These are phyloP conservation scores for Herpomyces periplanetae DNA, from an alignment of 2,329 filamentous ascomycete genomes.

Conservation along the genomic window DNA sequence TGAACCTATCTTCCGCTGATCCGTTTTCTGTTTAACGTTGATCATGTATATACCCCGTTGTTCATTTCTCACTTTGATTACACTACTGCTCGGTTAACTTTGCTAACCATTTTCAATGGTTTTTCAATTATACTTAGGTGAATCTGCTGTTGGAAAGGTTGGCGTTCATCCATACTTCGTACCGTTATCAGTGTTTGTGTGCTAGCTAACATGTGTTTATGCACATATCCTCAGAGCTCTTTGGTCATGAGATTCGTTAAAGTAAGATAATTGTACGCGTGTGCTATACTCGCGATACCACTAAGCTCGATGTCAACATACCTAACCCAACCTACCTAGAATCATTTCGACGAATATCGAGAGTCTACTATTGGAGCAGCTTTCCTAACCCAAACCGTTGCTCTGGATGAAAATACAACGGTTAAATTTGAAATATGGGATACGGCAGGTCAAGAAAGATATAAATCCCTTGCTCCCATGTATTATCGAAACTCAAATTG, in stretches of 20 bases:
- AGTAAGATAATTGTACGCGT: too few species aligned
- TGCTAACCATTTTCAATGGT: too few species aligned
- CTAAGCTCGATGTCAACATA: too few species aligned
- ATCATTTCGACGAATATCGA: slow-evolving; percentile 95
- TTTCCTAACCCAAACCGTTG: slow-evolving; percentile 94
- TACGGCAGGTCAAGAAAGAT: slow-evolving; percentile 87
- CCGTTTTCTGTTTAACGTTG: too few species aligned
- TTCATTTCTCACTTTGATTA: too few species aligned
- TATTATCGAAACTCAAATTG: slow-evolving; percentile 99
- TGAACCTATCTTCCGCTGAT: slow-evolving; percentile 1
- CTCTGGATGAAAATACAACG: slow-evolving; percentile 82
- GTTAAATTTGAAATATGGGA: slow-evolving; percentile 99
- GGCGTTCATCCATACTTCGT: too few species aligned
- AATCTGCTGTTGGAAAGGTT: slow-evolving; percentile 98
- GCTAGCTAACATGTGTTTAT: slow-evolving; percentile 7
- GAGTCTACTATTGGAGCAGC: slow-evolving; percentile 94
- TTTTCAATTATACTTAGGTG: slow-evolving; percentile 18
- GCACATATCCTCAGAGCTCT: slow-evolving; percentile 25
- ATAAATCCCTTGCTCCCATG: slow-evolving; percentile 96
- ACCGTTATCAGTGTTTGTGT: too few species aligned
- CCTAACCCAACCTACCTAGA: slow-evolving; percentile 14
- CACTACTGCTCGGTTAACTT: too few species aligned
- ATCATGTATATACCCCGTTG: too few species aligned
- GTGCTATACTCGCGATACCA: too few species aligned
- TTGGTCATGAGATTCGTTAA: slow-evolving; percentile 94